Conservation (phyloP, 805 yeast species). For the Zygosaccharomyces rouxii region DNA sequence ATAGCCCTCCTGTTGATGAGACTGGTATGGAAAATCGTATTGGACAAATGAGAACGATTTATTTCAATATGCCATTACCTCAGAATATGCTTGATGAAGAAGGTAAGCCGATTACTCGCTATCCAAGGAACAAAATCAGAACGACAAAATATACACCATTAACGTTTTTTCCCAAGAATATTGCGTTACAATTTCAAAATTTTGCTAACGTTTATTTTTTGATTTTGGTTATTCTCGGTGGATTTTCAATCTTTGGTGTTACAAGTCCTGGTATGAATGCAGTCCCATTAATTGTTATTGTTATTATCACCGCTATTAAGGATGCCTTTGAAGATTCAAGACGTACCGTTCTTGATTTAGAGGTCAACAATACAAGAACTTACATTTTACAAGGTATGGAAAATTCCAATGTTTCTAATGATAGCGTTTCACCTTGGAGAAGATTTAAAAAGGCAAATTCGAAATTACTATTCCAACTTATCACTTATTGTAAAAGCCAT, state of each 20-base stretch:
- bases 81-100: conserved; percentile 53
- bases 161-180: conserved; percentile 80
- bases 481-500: conserved; percentile 26
- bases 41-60: conserved; percentile 46
- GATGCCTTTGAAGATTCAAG: conserved; percentile 81
- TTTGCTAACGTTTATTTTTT: conserved; percentile 89
- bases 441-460: conserved; percentile 54
- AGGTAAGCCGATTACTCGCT: conserved; percentile 54
- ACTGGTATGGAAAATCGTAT: conserved; percentile 38
- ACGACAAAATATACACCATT: conserved; percentile 94
- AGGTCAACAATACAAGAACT: conserved; percentile 69
- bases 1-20: conserved; percentile 29
- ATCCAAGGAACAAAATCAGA: conserved; percentile 86
- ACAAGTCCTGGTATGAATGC: conserved; percentile 70
- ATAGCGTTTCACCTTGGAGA: conserved; percentile 65
- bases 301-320: conserved; percentile 65
- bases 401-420: conserved; percentile 61
- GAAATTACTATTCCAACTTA: conserved; percentile 26
- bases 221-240: conserved; percentile 73
- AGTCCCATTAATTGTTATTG: conserved; percentile 77
- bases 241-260: conserved; percentile 72
- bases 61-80: conserved; percentile 59
- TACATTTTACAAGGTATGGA: conserved; percentile 54
- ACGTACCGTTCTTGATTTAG: conserved; percentile 65
- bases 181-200: conserved; percentile 74